Conservation (phyloP, 805 yeast genomes). For the Teunomyces panamensis region DNA sequence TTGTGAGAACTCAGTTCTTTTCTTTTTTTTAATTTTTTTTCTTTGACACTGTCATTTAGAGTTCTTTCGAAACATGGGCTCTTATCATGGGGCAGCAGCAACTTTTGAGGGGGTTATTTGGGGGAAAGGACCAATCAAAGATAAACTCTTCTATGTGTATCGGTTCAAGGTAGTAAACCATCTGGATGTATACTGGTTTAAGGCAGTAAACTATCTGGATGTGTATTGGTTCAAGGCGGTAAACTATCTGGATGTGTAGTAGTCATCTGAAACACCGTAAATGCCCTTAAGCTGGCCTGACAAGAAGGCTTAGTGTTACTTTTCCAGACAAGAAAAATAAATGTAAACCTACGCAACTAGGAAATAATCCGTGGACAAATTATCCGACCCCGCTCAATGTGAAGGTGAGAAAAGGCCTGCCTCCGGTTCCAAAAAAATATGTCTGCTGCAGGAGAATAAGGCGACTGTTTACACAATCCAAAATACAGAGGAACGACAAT, state of each 20-base stretch:
- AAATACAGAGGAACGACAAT: not conserved
- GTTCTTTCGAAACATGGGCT: not conserved
- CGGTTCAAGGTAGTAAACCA: too few species aligned
- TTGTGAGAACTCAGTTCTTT: not conserved
- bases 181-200: not conserved
- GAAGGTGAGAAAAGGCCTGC: not conserved
- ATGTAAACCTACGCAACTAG: not conserved
- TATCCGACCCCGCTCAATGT: constrained; percentile 3
- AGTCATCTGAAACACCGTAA: not conserved
- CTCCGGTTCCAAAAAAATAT: not conserved
- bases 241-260: not conserved
- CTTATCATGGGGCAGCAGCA: not conserved
- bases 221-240: not conserved
- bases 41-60: not conserved
- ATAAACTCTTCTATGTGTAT: not conserved
- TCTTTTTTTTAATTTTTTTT: not conserved
- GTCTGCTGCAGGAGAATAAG: not conserved
- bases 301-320: not conserved
- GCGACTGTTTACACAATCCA: not conserved
- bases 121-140: not conserved
- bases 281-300: not conserved
- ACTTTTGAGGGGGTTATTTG: not conserved
- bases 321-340: not conserved
- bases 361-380: not conserved
- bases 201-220: not conserved